Percentiles rank a stretch among this genome's conserved stretches.
Conservation (phyloP, 2,329 filamentous ascomycete genomes). For the Reticulascus tulasneorum region DNA sequence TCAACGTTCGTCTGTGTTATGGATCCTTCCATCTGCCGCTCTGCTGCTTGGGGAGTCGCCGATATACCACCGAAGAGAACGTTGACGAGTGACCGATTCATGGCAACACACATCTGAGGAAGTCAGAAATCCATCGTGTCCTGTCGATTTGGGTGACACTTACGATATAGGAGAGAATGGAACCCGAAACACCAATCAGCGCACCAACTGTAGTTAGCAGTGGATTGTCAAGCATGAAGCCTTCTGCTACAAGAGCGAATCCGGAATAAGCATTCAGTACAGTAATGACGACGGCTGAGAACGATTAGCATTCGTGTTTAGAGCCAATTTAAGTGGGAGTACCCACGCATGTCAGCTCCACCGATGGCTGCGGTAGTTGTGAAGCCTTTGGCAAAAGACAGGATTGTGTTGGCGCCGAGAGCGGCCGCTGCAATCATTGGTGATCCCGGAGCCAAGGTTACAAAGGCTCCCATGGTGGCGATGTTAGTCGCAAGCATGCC, state of each 20-base stretch:
- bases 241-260: slow-evolving; percentile 85
- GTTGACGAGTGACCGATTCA: slow-evolving; percentile 88
- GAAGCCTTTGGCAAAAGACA: slow-evolving; percentile 83
- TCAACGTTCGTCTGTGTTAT: slow-evolving; percentile 76
- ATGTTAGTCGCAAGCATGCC: slow-evolving; percentile 71
- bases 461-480: slow-evolving; percentile 79
- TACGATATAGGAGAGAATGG: slow-evolving; percentile 83
- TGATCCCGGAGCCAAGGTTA: slow-evolving; percentile 76
- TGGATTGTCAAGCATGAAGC: slow-evolving; percentile 86
- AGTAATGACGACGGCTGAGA: slow-evolving; percentile 84
- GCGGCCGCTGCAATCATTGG: slow-evolving; percentile 76
- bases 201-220: slow-evolving; percentile 81
- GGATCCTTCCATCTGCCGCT: slow-evolving; percentile 75
- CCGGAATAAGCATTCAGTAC: slow-evolving; percentile 89
- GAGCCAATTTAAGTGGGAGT: too few relatives aligned
- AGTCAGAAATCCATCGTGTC: too few relatives aligned
- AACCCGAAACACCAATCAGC: slow-evolving; percentile 83
- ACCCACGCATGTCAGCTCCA: slow-evolving; percentile 93
- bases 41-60: slow-evolving; percentile 50
- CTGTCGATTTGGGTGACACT: too few relatives aligned
- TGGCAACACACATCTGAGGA: slow-evolving; percentile 84
- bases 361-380: slow-evolving; percentile 87
- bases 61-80: slow-evolving; percentile 83
- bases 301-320: too few relatives aligned
- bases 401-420: slow-evolving; percentile 67